Conservation (phyloP, 1,284 basidiomycete genomes). For the Phellinidium pouzarii region DNA sequence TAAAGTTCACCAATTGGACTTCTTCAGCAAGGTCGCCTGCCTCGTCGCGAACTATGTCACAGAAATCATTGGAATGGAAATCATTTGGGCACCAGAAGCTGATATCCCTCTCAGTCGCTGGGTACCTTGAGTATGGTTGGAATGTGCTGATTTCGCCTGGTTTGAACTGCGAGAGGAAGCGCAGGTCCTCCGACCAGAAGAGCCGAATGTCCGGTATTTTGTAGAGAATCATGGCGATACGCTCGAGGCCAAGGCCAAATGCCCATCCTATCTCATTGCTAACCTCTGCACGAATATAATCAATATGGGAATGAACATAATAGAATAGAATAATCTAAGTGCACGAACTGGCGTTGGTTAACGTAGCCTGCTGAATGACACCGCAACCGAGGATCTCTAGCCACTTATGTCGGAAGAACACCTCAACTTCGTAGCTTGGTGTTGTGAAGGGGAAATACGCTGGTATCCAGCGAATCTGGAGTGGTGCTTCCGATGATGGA, state of each 20-base stretch:
- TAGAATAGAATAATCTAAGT: constrained; percentile 8
- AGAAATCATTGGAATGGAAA: constrained; percentile 96
- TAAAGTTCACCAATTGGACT: constrained; percentile 65
- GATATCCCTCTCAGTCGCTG: constrained; percentile 84
- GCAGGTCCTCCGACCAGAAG: constrained; percentile 90
- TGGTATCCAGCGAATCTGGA: constrained; percentile 94
- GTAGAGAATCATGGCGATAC: constrained; percentile 98
- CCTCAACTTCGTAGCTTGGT: constrained; percentile 97
- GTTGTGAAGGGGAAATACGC: constrained; percentile 98
- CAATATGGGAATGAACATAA: constrained; percentile 6
- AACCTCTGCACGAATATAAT: constrained; percentile 45
- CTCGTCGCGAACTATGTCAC: constrained; percentile 87
- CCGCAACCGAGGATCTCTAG: constrained; percentile 94
- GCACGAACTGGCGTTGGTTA: constrained; percentile 77
- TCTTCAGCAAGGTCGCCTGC: constrained; percentile 91
- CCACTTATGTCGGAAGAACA: constrained; percentile 96
- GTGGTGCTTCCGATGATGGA: constrained; percentile 50
- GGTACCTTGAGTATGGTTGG: constrained; percentile 86
- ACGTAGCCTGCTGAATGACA: constrained; percentile 84
- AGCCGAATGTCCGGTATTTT: constrained; percentile 98
- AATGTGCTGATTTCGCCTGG: constrained; percentile 74
- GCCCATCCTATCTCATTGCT: constrained; percentile 92
- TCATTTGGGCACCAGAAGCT: constrained; percentile 77
- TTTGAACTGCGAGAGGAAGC: constrained; percentile 86
- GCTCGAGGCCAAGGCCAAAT: constrained; percentile 94